These are phyloP conservation scores for Ophiostoma populinum DNA, from an alignment of 2,329 filamentous ascomycete species.

Conservation along the genomic window DNA sequence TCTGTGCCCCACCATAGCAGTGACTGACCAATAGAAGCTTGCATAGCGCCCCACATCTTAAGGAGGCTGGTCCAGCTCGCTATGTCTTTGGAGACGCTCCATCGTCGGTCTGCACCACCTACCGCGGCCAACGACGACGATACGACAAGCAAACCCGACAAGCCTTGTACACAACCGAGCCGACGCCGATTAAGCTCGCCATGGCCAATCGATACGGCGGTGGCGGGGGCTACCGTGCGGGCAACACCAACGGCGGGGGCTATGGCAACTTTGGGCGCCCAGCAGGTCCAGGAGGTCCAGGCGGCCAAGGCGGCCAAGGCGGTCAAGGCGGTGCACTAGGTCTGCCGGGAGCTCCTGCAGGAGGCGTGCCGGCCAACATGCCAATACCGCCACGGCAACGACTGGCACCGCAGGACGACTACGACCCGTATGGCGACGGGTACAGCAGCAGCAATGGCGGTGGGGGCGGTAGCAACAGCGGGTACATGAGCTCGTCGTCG, in stretches of 20 bases:
- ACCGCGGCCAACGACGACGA: too few relatives aligned
- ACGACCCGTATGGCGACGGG: slow-evolving; percentile 31
- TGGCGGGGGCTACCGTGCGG: slow-evolving; percentile 26
- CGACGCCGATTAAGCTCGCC: too few relatives aligned
- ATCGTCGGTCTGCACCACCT: too few relatives aligned
- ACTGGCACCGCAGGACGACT: slow-evolving; percentile 22
- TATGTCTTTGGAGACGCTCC: too few relatives aligned
- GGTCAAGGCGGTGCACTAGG: too few relatives aligned
- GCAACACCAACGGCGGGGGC: slow-evolving; percentile 21
- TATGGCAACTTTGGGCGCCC: slow-evolving; percentile 25
- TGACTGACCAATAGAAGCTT: too few relatives aligned
- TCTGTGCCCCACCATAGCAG: too few relatives aligned
- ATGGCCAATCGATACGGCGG: slow-evolving; percentile 36
- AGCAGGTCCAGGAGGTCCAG: neutral
- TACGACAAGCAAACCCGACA: too few relatives aligned
- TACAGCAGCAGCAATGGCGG: slow-evolving; percentile 25
- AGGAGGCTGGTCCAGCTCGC: too few relatives aligned
- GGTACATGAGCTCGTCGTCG: slow-evolving; percentile 6
- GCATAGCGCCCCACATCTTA: too few relatives aligned
- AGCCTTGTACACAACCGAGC: too few relatives aligned
- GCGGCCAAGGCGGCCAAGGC: slow-evolving; percentile 3
- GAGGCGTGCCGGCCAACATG: neutral
- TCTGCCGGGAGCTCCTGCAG: neutral
- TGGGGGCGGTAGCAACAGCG: slow-evolving; percentile 17
- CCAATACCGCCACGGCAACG: slow-evolving; percentile 1